Percentiles rank a stretch among this genome's conserved stretches.
Conservation (phyloP, 331 rosid species). For the Acacia pycnantha region DNA sequence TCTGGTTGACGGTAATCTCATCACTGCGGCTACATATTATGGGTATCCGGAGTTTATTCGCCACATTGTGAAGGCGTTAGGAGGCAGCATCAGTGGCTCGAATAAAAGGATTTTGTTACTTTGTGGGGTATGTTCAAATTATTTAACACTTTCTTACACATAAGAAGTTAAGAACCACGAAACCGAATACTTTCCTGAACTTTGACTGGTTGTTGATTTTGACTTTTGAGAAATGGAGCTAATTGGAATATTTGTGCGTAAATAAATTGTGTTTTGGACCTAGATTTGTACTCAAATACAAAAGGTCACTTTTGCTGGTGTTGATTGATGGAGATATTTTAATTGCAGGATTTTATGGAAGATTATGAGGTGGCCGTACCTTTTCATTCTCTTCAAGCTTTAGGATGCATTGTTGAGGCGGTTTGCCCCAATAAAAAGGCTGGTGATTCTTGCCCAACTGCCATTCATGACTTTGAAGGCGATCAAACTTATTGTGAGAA, state of each 20-base stretch:
- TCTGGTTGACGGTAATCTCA: slow-evolving; percentile 55
- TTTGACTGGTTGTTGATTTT: background rate
- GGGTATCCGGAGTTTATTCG: slow-evolving; percentile 51
- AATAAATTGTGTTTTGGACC: background rate
- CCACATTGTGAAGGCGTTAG: slow-evolving; percentile 61
- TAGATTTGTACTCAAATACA: background rate
- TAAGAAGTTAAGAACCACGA: background rate
- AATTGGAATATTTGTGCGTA: background rate
- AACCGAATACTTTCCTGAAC: background rate
- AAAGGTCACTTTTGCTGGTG: background rate
- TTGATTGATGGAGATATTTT: background rate
- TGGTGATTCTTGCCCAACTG: slow-evolving; percentile 63
- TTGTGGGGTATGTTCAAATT: slow-evolving; percentile 56
- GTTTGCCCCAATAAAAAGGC: slow-evolving; percentile 72
- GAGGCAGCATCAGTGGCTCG: slow-evolving; percentile 58
- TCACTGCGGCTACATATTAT: slow-evolving; percentile 40
- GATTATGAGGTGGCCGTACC: slow-evolving; percentile 69
- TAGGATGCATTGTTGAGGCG: slow-evolving; percentile 73
- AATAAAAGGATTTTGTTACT: slow-evolving; percentile 55
- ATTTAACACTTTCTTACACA: background rate
- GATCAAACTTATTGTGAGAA: slow-evolving; percentile 72
- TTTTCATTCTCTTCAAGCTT: slow-evolving; percentile 69
- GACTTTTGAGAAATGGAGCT: background rate
- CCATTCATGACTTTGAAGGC: slow-evolving; percentile 83
- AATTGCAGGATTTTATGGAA: slow-evolving; percentile 73